These are phyloP conservation scores for Rhizodiscina lignyota DNA, from an alignment of 495 filamentous ascomycete species.

Conservation along the genomic window DNA sequence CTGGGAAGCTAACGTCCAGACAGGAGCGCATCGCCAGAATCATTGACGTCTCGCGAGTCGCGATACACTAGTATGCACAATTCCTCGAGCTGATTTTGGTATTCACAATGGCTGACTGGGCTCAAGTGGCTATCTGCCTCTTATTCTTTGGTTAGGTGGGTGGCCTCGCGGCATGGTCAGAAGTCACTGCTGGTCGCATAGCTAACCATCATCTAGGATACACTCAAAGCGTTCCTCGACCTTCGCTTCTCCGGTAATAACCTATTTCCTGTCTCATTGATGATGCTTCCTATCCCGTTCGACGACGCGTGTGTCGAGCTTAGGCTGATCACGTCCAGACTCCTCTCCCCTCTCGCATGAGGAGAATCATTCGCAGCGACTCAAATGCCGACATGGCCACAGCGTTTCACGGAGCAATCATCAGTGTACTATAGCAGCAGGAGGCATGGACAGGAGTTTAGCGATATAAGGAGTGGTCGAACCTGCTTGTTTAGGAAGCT, in stretches of 20 bases:
- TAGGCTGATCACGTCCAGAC: conserved; percentile 8
- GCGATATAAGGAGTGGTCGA: too few species aligned
- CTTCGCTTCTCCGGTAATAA: conserved; percentile 76
- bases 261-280: conserved; percentile 1
- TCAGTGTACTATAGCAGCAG: too few species aligned
- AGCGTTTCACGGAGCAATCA: too few species aligned
- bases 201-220: conserved; percentile 43
- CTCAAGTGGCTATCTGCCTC: conserved; percentile 77
- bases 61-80: conserved; percentile 78
- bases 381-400: too few species aligned
- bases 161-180: too few species aligned
- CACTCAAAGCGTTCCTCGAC: conserved; percentile 79
- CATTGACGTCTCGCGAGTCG: conserved; percentile 83
- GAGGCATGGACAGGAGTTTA: too few species aligned
- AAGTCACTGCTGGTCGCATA: too few species aligned
- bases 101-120: conserved; percentile 21
- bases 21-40: conserved; percentile 93
- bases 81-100: conserved; percentile 1
- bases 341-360: conserved; percentile 25
- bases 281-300: neutral
- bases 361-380: too few species aligned
- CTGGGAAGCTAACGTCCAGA: conserved; percentile 6
- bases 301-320: neutral
- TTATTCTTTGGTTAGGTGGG: conserved; percentile 94
- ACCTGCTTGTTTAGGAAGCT: too few species aligned